phyloP scores from a whole-genome alignment of 805 yeast species.

The Kregervanrija delftensis region DNA sequence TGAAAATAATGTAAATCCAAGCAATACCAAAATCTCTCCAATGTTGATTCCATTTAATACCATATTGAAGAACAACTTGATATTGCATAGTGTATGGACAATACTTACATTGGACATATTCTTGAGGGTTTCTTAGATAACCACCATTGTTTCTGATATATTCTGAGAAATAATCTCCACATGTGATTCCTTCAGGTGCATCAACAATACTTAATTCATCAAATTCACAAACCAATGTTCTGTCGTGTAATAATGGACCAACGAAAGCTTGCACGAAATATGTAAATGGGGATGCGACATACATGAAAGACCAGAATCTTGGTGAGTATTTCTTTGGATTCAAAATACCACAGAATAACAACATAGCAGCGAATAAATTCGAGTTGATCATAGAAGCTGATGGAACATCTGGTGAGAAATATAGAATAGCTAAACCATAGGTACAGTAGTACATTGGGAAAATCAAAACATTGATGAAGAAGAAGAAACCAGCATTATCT shows the following conservation, averaged over 20 bases:
- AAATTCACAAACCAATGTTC: conserved; percentile 30
- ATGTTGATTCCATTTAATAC: conserved; percentile 12
- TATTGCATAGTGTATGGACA: conserved; percentile 18
- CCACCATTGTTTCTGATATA: conserved; percentile 37
- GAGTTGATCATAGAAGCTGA: conserved; percentile 36
- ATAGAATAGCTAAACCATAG: conserved; percentile 34
- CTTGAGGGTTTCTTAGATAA: conserved; percentile 32
- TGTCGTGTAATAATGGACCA: conserved; percentile 32
- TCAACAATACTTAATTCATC: conserved; percentile 32
- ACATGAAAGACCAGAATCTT: conserved; percentile 42
- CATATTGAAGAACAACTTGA: conserved; percentile 14
- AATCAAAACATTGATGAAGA: conserved; percentile 27
- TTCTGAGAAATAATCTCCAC: conserved; percentile 36
- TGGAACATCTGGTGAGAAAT: conserved; percentile 37
- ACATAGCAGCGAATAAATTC: conserved; percentile 27
- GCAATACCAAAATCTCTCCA: conserved; percentile 25
- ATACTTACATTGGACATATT: conserved; percentile 14
- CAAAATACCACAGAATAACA: conserved; percentile 35
- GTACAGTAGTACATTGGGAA: conserved; percentile 25
- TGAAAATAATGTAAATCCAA: conserved; percentile 6
- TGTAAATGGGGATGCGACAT: conserved; percentile 40
- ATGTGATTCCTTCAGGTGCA: conserved; percentile 43
- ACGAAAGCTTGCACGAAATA: conserved; percentile 40
- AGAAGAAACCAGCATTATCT: conserved; percentile 31
- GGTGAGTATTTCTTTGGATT: conserved; percentile 39